Conservation (phyloP, 116 monocot species). For the Papilionanthe hybrid region DNA sequence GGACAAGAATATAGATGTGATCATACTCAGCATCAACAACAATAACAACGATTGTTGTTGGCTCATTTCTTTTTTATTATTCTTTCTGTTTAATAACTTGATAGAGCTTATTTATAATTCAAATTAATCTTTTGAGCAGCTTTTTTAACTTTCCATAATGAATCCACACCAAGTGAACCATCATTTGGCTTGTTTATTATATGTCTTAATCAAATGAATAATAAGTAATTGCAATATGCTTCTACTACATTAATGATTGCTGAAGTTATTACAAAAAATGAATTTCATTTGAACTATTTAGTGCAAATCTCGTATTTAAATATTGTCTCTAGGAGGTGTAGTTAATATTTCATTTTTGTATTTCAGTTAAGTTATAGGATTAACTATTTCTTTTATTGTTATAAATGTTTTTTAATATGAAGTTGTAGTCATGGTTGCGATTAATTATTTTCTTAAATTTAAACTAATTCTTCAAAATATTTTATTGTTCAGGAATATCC, state of each 20-base stretch:
- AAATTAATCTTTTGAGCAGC: background rate
- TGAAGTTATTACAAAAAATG: background rate
- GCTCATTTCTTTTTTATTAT: background rate
- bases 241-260: background rate
- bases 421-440: background rate
- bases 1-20: background rate
- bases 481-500: background rate
- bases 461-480: background rate
- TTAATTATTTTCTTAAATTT: background rate
- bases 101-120: background rate
- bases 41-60: background rate
- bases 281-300: background rate
- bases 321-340: background rate
- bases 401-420: background rate
- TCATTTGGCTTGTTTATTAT: background rate
- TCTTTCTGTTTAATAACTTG: background rate
- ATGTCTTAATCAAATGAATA: background rate
- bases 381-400: background rate
- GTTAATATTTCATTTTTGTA: background rate
- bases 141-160: background rate
- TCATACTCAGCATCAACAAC: background rate
- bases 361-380: background rate
- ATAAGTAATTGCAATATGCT: background rate
- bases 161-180: background rate
- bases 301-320: background rate